phyloP scores from a whole-genome alignment of 2,329 filamentous ascomycete species.

The Trichophyton schoenleinii region DNA sequence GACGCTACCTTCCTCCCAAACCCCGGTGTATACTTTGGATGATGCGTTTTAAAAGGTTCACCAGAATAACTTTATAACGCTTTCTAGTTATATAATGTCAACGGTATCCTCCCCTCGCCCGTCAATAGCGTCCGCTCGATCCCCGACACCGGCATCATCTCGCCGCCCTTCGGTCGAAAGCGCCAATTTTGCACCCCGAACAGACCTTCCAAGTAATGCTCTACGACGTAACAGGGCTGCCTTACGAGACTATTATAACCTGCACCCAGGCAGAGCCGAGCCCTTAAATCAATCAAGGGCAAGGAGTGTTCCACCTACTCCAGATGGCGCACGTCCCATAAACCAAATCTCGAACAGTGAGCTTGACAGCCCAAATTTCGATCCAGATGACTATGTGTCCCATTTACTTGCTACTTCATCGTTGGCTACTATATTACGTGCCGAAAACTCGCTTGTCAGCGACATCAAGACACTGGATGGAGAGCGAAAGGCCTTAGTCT shows the following conservation, averaged over 20 bases:
- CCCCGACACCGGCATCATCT: constrained; percentile 59
- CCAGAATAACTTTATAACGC: no score
- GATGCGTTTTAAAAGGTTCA: no score
- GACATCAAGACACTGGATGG: constrained; percentile 86
- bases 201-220: constrained; percentile 25
- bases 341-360: constrained; percentile 36
- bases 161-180: constrained; percentile 60
- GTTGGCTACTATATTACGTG: constrained; percentile 32
- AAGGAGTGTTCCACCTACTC: constrained; percentile 26
- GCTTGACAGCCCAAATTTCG: constrained; percentile 61
- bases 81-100: constrained; percentile 34
- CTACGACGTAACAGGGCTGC: constrained; percentile 64
- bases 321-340: constrained; percentile 30
- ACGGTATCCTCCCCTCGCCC: constrained; percentile 48
- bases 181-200: constrained; percentile 31
- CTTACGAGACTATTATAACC: constrained; percentile 87
- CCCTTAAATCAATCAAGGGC: constrained; percentile 21
- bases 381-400: constrained; percentile 48
- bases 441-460: constrained; percentile 35
- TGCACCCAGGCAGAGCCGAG: constrained; percentile 42
- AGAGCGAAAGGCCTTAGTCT: constrained; percentile 92
- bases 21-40: no score
- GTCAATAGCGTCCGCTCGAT: constrained; percentile 45
- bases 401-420: constrained; percentile 31
- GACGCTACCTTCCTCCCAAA: no score